Evolutionary conservation across 164 flowering plant species (phyloP), one percentile per base, ranked within the genome.

Genomic region (Stephania yunnanensis): DNA sequence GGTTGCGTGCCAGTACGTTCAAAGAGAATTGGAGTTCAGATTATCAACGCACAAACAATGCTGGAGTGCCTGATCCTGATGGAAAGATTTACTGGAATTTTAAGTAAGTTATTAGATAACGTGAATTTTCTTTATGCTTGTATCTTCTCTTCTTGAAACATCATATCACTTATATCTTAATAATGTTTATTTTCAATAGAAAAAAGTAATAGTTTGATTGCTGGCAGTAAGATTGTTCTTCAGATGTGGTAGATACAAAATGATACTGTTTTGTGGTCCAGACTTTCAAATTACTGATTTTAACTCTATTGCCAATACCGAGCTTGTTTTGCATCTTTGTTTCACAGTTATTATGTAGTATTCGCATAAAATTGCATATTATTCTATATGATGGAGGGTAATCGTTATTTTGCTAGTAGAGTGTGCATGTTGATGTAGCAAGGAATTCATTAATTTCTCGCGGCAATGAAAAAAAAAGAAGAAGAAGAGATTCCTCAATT

Each of bases 31-130:
- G 97, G 99, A 80, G 89, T 81, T 78, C 99, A 15, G 88, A 81
- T 67, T 95, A 93, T 85, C 95, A 95, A 79, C 84, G 71, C 31
- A 95, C 98, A 4, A 92, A 89, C 48, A 78, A 83, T 81, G 97
- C 94, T 78, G 98, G 98, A 73, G 87, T 95, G 73, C 98, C 98
- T 73, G 95, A 95, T 79, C 89, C 92, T 22, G 77, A 87, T 17
- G 98, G 98, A 80, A 55, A 80, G 10, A 85, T 84, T 69, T 72
- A 84, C 76, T 95, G 98, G 98, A 86, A 83, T 77, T 95, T 91
- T 82, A 91, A 93, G 98, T 95, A 85, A 87, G 94, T 15, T 22
- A 55, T 68, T 36, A 46, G 52, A 1, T 20, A 29, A 36, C 19
- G 20, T 12, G 7, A 15, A 22, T 63, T 48, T 29, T 15, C 13